Conservation (phyloP, 1,284 basidiomycete species). For the Moesziomyces sp. region DNA sequence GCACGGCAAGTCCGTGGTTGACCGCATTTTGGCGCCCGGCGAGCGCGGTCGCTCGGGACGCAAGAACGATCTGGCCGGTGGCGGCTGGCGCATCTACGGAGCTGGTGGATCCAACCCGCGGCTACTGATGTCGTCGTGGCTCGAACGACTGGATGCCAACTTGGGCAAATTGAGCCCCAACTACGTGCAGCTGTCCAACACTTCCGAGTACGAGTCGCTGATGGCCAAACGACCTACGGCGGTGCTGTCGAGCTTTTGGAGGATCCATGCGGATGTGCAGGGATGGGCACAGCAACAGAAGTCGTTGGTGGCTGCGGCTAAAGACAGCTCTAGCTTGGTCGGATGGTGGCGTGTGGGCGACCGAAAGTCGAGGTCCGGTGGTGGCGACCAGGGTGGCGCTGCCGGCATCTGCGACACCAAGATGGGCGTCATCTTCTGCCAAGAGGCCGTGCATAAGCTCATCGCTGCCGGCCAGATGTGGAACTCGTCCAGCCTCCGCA, state of each 20-base stretch:
- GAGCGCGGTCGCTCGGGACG: conserved; percentile 32
- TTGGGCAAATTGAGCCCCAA: conserved; percentile 38
- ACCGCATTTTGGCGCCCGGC: conserved; percentile 52
- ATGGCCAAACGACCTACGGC: conserved; percentile 42
- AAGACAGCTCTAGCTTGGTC: conserved; percentile 38
- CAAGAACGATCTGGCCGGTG: conserved; percentile 39
- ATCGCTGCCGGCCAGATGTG: conserved; percentile 47
- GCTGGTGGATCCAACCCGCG: conserved; percentile 42
- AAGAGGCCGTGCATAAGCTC: conserved; percentile 53
- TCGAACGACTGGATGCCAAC: conserved; percentile 51
- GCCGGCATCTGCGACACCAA: conserved; percentile 48
- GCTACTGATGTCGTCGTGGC: conserved; percentile 45
- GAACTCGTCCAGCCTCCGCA: conserved; percentile 15
- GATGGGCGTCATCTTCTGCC: conserved; percentile 52
- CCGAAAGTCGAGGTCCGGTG: conserved; percentile 26
- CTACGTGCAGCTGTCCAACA: conserved; percentile 22
- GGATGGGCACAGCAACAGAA: conserved; percentile 52
- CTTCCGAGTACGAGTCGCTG: conserved; percentile 16
- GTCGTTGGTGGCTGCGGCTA: conserved; percentile 27
- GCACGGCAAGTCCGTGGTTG: conserved; percentile 34
- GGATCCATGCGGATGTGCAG: conserved; percentile 44
- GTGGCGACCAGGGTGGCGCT: conserved; percentile 49
- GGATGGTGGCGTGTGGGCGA: conserved; percentile 58
- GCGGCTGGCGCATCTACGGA: conserved; percentile 41
- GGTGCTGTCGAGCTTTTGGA: conserved; percentile 56